These are phyloP conservation scores for Lentinula sp. DNA, from an alignment of 768 basidiomycete genomes.

Conservation along the genomic window DNA sequence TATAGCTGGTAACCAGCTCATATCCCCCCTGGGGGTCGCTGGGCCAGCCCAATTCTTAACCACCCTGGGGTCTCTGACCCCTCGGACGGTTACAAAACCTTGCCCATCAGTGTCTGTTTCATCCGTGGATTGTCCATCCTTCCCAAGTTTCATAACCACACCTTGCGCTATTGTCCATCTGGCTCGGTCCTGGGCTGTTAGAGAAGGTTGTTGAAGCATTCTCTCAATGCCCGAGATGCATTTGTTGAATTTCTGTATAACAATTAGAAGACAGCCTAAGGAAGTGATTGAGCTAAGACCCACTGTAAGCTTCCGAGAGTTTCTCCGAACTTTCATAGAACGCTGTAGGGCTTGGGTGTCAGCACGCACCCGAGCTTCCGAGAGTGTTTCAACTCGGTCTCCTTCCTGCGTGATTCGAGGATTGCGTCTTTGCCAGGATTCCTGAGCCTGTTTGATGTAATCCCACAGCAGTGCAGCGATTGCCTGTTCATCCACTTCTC, in stretches of 20 bases:
- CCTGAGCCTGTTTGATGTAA: background rate
- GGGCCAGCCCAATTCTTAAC: no score
- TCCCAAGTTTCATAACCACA: background rate
- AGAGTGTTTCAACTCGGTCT: background rate
- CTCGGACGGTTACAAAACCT: no score
- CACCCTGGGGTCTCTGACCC: no score
- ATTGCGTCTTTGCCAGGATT: background rate
- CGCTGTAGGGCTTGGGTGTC: background rate
- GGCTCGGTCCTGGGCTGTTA: background rate
- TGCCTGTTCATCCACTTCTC: background rate
- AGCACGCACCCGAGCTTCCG: background rate
- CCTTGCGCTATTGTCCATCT: background rate
- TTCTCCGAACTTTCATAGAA: background rate
- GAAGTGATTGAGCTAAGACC: background rate
- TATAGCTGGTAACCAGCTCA: no score
- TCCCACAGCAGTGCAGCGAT: background rate
- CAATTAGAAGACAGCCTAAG: background rate
- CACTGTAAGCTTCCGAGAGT: background rate
- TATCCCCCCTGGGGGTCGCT: no score
- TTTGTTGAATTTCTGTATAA: background rate
- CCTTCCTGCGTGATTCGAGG: background rate
- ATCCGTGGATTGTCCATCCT: background rate
- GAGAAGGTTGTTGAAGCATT: background rate
- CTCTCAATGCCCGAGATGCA: background rate
- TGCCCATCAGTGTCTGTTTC: background rate